phyloP scores from a whole-genome alignment of 441 rosid genomes.

The Mallotus repandus region DNA sequence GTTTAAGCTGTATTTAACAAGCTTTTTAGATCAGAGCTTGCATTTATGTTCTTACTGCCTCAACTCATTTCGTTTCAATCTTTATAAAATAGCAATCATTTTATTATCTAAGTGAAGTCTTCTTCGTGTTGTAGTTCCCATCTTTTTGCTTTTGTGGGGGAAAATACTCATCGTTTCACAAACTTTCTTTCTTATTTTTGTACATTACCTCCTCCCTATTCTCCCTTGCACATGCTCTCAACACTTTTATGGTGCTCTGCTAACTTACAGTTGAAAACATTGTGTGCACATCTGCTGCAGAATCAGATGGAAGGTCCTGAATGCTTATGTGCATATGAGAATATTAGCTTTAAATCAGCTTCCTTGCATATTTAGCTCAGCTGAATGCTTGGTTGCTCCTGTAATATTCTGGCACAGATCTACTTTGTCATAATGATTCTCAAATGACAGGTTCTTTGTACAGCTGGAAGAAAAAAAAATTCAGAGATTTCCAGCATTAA shows the following conservation, averaged over 20 bases:
- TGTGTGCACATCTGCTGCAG: not conserved
- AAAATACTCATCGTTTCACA: not conserved
- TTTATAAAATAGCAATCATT: too few relatives aligned
- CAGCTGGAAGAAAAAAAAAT: not conserved
- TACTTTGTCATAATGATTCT: not conserved
- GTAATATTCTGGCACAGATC: not conserved
- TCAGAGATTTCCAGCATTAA: not conserved
- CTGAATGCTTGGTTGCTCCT: not conserved
- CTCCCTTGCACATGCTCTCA: not conserved
- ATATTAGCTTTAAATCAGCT: not conserved
- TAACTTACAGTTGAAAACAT: not conserved
- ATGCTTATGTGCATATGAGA: not conserved
- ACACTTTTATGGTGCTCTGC: not conserved
- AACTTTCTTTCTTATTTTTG: not conserved
- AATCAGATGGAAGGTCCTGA: not conserved
- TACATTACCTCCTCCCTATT: not conserved
- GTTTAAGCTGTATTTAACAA: not conserved
- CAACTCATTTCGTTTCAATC: too few relatives aligned
- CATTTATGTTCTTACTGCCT: too few relatives aligned
- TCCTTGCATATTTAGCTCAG: not conserved
- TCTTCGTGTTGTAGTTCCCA: too few relatives aligned
- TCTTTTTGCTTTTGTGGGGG: too few relatives aligned
- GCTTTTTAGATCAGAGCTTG: not conserved
- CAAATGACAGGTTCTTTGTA: not conserved
- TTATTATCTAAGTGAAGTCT: too few relatives aligned